Evolutionary conservation across 768 basidiomycete genomes (phyloP), one percentile per base, ranked within the genome.

Genomic region (Suillus hirtellus): DNA sequence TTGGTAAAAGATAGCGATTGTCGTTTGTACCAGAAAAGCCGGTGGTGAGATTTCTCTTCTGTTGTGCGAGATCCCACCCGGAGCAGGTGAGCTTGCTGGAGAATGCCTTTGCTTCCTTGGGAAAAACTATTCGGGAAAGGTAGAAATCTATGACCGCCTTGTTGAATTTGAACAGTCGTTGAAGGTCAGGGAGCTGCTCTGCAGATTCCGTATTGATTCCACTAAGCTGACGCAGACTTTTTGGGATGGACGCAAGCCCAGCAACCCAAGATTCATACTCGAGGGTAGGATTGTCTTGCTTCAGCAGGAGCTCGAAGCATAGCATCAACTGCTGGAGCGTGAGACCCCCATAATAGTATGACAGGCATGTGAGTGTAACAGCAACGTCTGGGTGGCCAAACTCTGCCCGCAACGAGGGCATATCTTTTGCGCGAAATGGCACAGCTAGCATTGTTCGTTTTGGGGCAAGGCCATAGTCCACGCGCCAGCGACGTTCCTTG

Each of bases 21-120:
- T 80, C 78, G 15, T 79, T 80, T 0, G 78, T 79, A 0, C 80
- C 78, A 24, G 79, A 80, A 63, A 79, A 79, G 6, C 78, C 69
- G 0, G 72, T 73, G 19, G 70, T 31, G 0, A 69, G 6, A 11
- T 64, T 62, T 0, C 19, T 46, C 58, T 65, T 72, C n/a, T 71
- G 62, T 44, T 65, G 64, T 2, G 77, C 79, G 24, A 79, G 65
- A 63, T 79, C 79, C 78, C 78, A 79, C 2, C 71, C 75, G 1
- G 74, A 75, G 31, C 76, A 75, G 1, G 75, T 66, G 17, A 79
- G 63, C 42, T 76, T 80, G 0, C 52, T 64, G 0, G 70, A 72
- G 52, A 78, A 80, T 37, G 73, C 79, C 44, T 76, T 76, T 1
- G 77, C 77, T 44, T 76, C 69, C 27, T 65, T 77, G 0, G 79